Base-by-base conservation (phyloP, 257 asterid species). In the Phtheirospermum japonicum region DNA sequence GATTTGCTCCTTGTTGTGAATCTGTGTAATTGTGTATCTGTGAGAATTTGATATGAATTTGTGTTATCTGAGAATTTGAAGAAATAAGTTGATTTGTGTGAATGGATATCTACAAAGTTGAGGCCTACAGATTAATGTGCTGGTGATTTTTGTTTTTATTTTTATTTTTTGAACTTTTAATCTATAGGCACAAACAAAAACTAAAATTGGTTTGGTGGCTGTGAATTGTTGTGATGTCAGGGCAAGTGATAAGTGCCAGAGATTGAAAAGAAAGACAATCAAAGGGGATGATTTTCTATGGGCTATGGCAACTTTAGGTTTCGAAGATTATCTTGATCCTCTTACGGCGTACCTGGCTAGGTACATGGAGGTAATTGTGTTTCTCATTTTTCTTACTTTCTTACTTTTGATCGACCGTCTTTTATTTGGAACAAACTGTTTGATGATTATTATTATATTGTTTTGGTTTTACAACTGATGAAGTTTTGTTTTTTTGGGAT, bases 191-290 rank as follows among this genome's bases (percentile, higher is more conserved):
- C n/a, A n/a, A n/a, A n/a, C n/a, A n/a, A n/a, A n/a, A n/a, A n/a
- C n/a, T n/a, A n/a, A n/a, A n/a, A n/a, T n/a, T n/a, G n/a, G n/a
- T n/a, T n/a, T n/a, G 11, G 45, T 67, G 71, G 36, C 72, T 78
- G 73, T n/a, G n/a, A n/a, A n/a, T n/a, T n/a, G n/a, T 43, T n/a
- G n/a, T n/a, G 70, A 61, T 76, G 57, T 66, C 45, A 89, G 97
- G 87, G 95, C 97, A 52, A 89, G 95, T 63, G 95, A 89, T 68
- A 89, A 89, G 83, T 89, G 97, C 73, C 95, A 86, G 82, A 84
- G 87, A 70, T 95, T 86, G 79, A 84, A 89, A 69, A 77, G 95
- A 58, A 89, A 89, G 84, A 89, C 97, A 0, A 82, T 89, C 67
- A 89, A 84, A 57, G 96, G 96, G 53, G 96, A 89, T 72, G 96